Base-by-base conservation (phyloP, 2,329 filamentous ascomycete genomes). In the Colletotrichum australisinense region DNA sequence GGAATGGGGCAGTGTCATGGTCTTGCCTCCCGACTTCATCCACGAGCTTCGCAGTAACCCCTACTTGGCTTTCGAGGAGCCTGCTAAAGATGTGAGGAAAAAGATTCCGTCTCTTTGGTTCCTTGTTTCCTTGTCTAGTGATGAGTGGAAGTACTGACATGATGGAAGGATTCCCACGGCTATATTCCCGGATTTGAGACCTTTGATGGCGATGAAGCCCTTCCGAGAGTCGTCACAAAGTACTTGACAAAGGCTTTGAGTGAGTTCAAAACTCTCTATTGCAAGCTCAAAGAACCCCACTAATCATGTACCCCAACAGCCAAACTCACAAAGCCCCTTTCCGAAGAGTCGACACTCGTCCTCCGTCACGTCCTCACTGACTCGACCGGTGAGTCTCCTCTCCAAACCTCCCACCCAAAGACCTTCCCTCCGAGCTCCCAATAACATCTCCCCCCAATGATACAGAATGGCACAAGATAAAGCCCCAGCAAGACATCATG, bases 391-490 rank as follows among this genome's bases (percentile, higher is more conserved):
- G 26, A 22, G 7, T 38, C 26, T 7, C 11, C 16, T 0, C 35
- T 14, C 6, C 1, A 1, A 1, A 5, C n/a, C 1, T 49, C 6
- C 1, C 14, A 19, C 1, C 16, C 16, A 14, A 1, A 14, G 1
- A 14, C 16, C 3, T 12, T 28, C 22, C 9, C 14, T 1, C 9
- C 24, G 1, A 35, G 3, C 14, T 2, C 8, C 4, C 2, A 28
- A 24, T 60, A n/a, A 70, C 30, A 2, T 28, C 32, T 1, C 11
- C 1, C 2, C 1, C 12, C 9, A 16, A 1, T 30, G 11, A 5
- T 5, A 11, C 52, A 76, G 73, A 75, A 28, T 76, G 75, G 74
- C 72, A 76, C 58, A 46, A 73, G 14, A 70, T 76, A 2, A 59
- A 38, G 1, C 66, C 69, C 19, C 63, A 66, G 5, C 24, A 56